Evolutionary conservation across 1,139 yeast species (phyloP).

Genomic region (Pneumocystis jirovecii): DNA sequence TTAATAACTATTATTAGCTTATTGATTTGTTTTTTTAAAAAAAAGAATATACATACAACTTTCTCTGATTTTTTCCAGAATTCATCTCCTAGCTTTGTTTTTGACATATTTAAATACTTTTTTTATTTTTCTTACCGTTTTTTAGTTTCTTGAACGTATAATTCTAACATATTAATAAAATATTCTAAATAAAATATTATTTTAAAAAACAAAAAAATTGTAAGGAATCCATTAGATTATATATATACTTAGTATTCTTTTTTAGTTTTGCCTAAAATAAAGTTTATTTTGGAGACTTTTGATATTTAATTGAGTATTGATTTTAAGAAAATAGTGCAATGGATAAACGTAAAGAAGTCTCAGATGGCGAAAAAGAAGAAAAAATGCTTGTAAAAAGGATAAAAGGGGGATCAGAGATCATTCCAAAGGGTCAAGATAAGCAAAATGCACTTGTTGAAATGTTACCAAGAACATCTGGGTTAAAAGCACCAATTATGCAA

Average conservation of each 20-base stretch:
- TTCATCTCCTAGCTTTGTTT: constrained; percentile 59
- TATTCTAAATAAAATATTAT: background rate
- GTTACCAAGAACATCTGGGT: constrained; percentile 15
- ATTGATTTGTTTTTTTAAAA: background rate
- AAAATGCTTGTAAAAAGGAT: background rate
- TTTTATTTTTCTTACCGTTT: background rate
- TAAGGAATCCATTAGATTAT: background rate
- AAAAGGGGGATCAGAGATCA: background rate
- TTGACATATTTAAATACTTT: constrained; percentile 31
- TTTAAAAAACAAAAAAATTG: background rate
- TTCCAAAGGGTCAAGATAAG: background rate
- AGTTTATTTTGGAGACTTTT: background rate
- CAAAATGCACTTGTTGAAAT: constrained; percentile 4
- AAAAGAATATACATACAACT: constrained; percentile 36
- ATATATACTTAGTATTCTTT: background rate
- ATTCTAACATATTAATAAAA: background rate
- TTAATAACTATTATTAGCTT: constrained; percentile 5
- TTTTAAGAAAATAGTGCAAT: background rate
- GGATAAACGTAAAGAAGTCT: background rate
- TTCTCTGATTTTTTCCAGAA: constrained; percentile 88
- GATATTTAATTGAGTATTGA: background rate
- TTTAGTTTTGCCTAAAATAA: background rate
- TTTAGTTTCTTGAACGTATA: background rate
- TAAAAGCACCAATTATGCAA: constrained; percentile 18
- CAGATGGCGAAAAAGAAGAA: background rate